phyloP scores from a whole-genome alignment of 2,329 filamentous ascomycete species.

The Fusarium longipes region DNA sequence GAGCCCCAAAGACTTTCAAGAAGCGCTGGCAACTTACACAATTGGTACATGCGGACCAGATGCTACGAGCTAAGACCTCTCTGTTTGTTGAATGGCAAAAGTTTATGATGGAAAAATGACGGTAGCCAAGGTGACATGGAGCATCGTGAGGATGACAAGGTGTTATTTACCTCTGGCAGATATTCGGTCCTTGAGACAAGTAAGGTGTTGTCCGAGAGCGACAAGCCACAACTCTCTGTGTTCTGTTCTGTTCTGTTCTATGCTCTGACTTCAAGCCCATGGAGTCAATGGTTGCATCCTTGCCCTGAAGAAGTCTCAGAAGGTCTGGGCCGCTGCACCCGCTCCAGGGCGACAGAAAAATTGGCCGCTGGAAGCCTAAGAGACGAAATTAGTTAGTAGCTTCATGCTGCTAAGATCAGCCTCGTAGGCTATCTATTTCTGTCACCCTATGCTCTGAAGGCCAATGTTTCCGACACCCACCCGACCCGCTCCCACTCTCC shows the following conservation, averaged over 20 bases:
- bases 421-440: no score
- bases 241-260: no score
- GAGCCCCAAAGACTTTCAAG: neutral
- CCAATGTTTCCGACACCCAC: no score
- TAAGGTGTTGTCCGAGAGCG: neutral
- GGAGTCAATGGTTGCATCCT: neutral
- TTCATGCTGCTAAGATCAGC: no score
- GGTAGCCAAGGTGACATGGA: neutral
- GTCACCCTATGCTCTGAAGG: no score
- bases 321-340: no score
- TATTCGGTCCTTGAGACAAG: conserved; percentile 14
- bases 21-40: conserved; percentile 7
- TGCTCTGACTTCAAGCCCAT: no score
- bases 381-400: no score
- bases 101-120: conserved; percentile 14
- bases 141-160: neutral
- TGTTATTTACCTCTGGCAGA: neutral
- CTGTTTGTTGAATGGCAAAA: neutral
- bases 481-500: conserved; percentile 29
- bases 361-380: no score
- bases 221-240: conserved; percentile 6
- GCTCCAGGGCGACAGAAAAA: no score
- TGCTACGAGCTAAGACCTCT: conserved; percentile 8
- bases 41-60: neutral
- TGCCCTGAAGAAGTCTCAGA: no score